A percentile compares a stretch with the other conserved stretches of the same genome.
Evolutionary conservation across 805 yeast species (phyloP).

Genomic region (Ogataea thermomethanolica): DNA sequence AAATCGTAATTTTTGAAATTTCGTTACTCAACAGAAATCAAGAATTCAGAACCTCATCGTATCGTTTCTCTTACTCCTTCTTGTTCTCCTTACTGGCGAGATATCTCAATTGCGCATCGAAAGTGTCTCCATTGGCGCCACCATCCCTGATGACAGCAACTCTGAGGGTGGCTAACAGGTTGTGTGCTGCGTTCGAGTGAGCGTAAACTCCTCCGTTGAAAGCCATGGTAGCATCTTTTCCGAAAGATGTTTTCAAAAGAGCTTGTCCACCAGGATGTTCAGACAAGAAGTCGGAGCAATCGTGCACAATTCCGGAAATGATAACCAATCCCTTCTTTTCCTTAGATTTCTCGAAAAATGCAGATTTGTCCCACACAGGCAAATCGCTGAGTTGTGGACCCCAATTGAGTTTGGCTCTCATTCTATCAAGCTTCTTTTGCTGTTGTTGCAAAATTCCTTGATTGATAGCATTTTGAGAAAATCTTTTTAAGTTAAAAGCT

Average conservation of each 20-base stretch:
- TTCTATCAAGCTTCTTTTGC: conserved; percentile 70
- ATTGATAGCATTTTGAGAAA: conserved; percentile 76
- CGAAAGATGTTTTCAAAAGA: conserved; percentile 62
- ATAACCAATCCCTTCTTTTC: conserved; percentile 58
- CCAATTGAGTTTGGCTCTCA: conserved; percentile 66
- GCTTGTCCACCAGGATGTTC: conserved; percentile 88
- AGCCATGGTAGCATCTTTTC: conserved; percentile 80
- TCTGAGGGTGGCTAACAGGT: conserved; percentile 77
- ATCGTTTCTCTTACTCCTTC: conserved; percentile 7
- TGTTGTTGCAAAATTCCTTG: conserved; percentile 81
- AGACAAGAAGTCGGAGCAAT: conserved; percentile 60
- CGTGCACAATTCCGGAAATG: conserved; percentile 77
- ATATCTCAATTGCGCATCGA: conserved; percentile 40
- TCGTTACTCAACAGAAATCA: conserved; percentile 6
- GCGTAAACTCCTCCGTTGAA: conserved; percentile 85
- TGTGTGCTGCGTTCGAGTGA: conserved; percentile 84
- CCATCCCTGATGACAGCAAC: conserved; percentile 73
- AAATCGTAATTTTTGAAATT: not conserved
- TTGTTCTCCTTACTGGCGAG: conserved; percentile 22
- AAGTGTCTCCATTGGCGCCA: conserved; percentile 55
- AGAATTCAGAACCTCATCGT: conserved; percentile 2
- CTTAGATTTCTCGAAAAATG: conserved; percentile 50
- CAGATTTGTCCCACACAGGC: conserved; percentile 71
- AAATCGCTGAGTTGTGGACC: conserved; percentile 63
- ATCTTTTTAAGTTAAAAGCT: conserved; percentile 69